Base-by-base conservation (phyloP, 1,284 basidiomycete species). In the Gomphus bonarii region DNA sequence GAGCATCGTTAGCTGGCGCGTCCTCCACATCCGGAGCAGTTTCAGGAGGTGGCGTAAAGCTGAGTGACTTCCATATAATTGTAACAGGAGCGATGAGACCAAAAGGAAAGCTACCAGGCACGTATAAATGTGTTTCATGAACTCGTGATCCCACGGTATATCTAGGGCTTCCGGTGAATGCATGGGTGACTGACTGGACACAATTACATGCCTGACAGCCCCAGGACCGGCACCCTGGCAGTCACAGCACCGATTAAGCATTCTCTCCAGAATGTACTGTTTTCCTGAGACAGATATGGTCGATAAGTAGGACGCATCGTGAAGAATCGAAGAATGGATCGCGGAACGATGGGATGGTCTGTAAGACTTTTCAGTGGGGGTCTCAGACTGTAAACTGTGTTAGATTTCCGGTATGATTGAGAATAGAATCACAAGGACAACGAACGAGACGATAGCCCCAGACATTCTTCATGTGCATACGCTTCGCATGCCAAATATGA, bases 401-500 rank as follows among this genome's bases (percentile, higher is more conserved):
- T 36, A 25, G 48, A n/a, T 36, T 22, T 49, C 16, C 31, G 25
- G 31, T 50, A 43, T 64, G 10, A 10, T 38, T 33, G 14, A 50
- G 28, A 20, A 31, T 7, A 14, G 22, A 28, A 14, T 38, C 25
- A 53, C 61, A 6, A 3, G 38, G 16, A 40, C 38, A 40, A 63
- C 78, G 16, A 38, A 89, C 91, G 50, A 97, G 73, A 63, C 90
- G 77, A 67, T 91, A 91, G 0, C 90, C 91, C 92, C 93, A 97
- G 67, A 89, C 76, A 62, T 84, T 84, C 62, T 84, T 78, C 94
- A 97, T 95, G 62, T 87, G 82, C 82, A 94, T 94, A 1, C 93
- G 80, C 69, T 95, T 97, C 1, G 93, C 87, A 65, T 97, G 94
- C 88, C 91, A 97, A 25, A 95, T 69, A 67, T 97, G 94, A 3